phyloP scores from a whole-genome alignment of 495 filamentous ascomycete genomes.

The Talaromyces borbonicus region DNA sequence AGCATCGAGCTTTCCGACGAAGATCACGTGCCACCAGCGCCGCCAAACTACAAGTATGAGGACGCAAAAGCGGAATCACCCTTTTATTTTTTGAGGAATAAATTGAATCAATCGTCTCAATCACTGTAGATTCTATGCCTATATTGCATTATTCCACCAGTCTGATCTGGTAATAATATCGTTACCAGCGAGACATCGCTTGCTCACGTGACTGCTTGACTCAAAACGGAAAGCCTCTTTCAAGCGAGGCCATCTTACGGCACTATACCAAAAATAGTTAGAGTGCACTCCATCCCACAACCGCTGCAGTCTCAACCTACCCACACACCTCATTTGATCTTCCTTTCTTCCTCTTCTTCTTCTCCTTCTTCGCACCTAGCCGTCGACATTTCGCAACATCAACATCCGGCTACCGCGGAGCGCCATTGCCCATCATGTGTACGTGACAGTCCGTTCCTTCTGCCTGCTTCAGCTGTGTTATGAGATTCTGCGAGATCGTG shows the following conservation, averaged over 20 bases:
- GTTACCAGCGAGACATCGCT: too few relatives aligned
- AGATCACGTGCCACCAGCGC: too few relatives aligned
- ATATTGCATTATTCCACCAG: too few relatives aligned
- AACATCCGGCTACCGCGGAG: constrained; percentile 12
- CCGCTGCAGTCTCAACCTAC: too few relatives aligned
- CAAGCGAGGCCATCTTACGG: constrained; percentile 3
- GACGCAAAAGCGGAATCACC: too few relatives aligned
- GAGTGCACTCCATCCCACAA: constrained; percentile 9
- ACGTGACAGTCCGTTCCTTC: constrained; percentile 22
- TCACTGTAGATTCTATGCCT: too few relatives aligned
- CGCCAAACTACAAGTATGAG: too few relatives aligned
- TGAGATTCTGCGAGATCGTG: neutral
- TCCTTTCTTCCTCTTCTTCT: neutral
- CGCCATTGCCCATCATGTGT: constrained; percentile 51
- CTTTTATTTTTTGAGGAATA: too few relatives aligned
- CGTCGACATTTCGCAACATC: constrained; percentile 9
- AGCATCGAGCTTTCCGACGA: too few relatives aligned
- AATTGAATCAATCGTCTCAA: too few relatives aligned
- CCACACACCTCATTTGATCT: neutral
- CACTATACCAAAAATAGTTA: constrained; percentile 5
- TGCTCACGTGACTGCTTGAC: neutral
- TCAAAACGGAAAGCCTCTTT: neutral
- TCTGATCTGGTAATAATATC: too few relatives aligned
- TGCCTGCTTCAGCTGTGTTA: neutral
- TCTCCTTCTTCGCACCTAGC: constrained; percentile 6